A percentile compares a stretch with the other conserved stretches of the same genome.
Conservation (phyloP, 495 filamentous ascomycete genomes). For the Apodospora peruviana region DNA sequence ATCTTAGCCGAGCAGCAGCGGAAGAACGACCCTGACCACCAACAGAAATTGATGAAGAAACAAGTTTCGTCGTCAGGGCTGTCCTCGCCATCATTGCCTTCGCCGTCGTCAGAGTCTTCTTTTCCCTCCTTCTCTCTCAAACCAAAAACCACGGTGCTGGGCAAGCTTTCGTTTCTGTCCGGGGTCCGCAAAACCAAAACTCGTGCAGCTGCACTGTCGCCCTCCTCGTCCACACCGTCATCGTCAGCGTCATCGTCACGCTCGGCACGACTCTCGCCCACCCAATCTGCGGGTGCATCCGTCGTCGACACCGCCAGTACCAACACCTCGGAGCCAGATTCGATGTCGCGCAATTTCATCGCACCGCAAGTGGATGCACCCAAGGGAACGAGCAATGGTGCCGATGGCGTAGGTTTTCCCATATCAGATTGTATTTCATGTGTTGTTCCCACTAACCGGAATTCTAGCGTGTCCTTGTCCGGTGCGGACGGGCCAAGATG, state of each 20-base stretch:
- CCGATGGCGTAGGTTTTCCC: slow-evolving; percentile 54
- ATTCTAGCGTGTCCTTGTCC: slow-evolving; percentile 55
- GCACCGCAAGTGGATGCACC: slow-evolving; percentile 73
- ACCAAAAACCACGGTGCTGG: slow-evolving; percentile 30
- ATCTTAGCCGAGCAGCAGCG: slow-evolving; percentile 41
- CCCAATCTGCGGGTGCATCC: slow-evolving; percentile 14
- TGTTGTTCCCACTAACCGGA: slow-evolving; percentile 2
- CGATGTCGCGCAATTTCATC: slow-evolving; percentile 16
- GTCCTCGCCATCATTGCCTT: slow-evolving; percentile 7
- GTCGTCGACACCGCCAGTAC: slow-evolving; percentile 14
- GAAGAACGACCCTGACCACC: slow-evolving; percentile 32
- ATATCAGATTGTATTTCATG: background rate
- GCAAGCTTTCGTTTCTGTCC: slow-evolving; percentile 34
- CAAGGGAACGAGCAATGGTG: slow-evolving; percentile 76
- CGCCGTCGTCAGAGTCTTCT: too few relatives aligned
- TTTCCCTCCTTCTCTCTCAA: slow-evolving; percentile 15
- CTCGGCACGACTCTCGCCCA: slow-evolving; percentile 14
- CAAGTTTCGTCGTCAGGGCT: slow-evolving; percentile 30
- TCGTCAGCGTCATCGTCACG: slow-evolving; percentile 8
- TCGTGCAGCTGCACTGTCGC: slow-evolving; percentile 10
- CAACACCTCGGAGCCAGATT: slow-evolving; percentile 18
- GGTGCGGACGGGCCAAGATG: slow-evolving; percentile 57
- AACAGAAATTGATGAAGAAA: slow-evolving; percentile 25
- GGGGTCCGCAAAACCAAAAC: slow-evolving; percentile 26
- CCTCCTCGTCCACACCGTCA: slow-evolving; percentile 7